A percentile compares a stretch with the other conserved stretches of the same genome.
These are phyloP conservation scores for Rhypophila decipiens DNA, from an alignment of 495 filamentous ascomycete genomes.

Conservation along the genomic window DNA sequence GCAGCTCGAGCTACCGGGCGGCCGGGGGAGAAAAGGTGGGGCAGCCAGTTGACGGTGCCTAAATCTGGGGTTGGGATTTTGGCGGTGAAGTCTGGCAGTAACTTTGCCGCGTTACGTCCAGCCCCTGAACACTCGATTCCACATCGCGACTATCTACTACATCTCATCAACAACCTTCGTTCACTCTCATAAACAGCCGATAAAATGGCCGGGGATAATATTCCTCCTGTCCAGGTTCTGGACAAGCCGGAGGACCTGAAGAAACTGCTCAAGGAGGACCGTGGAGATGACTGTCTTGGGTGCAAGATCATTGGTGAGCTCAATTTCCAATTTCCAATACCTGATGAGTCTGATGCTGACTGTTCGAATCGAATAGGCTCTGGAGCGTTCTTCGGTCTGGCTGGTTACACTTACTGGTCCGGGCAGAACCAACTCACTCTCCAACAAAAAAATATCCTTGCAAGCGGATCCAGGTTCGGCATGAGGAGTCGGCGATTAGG, in stretches of 20 bases:
- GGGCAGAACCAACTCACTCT: constrained; percentile 68
- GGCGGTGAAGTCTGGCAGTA: constrained; percentile 6
- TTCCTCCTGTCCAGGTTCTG: constrained; percentile 34
- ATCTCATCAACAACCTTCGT: too few species aligned
- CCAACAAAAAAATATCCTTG: constrained; percentile 62
- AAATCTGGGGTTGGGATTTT: background rate
- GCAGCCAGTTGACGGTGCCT: background rate
- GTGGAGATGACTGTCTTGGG: constrained; percentile 60
- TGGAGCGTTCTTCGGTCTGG: constrained; percentile 82
- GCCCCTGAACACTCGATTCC: background rate
- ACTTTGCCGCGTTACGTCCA: background rate
- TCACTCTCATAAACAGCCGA: background rate
- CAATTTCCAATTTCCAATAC: background rate
- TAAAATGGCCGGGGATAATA: constrained; percentile 34
- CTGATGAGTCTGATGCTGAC: background rate
- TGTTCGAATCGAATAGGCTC: constrained; percentile 42
- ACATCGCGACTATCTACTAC: background rate
- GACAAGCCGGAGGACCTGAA: constrained; percentile 47
- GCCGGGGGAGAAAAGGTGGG: background rate
- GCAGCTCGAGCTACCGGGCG: background rate
- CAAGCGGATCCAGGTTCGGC: constrained; percentile 66
- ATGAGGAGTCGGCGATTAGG: constrained; percentile 65
- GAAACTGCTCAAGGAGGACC: constrained; percentile 52
- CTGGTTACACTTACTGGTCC: constrained; percentile 77
- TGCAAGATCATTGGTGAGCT: constrained; percentile 61